Evolutionary conservation across 306 rosid species (phyloP).

Genomic region (Parietaria judaica): DNA sequence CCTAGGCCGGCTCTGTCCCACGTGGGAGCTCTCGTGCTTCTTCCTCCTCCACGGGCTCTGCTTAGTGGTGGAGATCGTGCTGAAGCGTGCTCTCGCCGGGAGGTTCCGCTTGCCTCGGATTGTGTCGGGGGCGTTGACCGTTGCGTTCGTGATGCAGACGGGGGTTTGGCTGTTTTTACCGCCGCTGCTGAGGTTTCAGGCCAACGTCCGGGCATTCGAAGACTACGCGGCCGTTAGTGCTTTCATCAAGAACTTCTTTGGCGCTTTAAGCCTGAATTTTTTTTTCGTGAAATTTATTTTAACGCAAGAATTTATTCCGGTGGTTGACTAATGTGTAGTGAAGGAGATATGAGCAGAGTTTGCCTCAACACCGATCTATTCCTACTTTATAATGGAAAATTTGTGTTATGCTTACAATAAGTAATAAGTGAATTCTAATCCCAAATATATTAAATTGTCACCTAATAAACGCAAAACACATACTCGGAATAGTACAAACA

Average conservation of each 20-base stretch:
- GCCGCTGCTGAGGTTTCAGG: slow-evolving; percentile 32
- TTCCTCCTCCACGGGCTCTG: slow-evolving; percentile 49
- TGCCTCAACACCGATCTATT: too few relatives aligned
- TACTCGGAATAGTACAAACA: too few relatives aligned
- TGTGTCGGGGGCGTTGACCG: slow-evolving; percentile 38
- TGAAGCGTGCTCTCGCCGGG: slow-evolving; percentile 26
- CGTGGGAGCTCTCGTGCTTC: slow-evolving; percentile 47
- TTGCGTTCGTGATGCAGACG: slow-evolving; percentile 40
- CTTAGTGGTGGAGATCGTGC: slow-evolving; percentile 35
- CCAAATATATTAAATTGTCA: too few relatives aligned
- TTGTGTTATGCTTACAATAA: too few relatives aligned
- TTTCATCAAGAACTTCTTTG: slow-evolving; percentile 14
- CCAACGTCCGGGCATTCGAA: slow-evolving; percentile 44
- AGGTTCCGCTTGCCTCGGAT: slow-evolving; percentile 34
- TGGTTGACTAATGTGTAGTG: too few relatives aligned
- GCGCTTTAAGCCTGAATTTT: neutral
- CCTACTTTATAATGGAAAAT: too few relatives aligned
- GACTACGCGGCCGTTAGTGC: slow-evolving; percentile 47
- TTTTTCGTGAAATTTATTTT: neutral
- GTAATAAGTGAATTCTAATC: too few relatives aligned
- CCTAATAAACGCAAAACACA: too few relatives aligned
- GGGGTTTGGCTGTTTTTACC: slow-evolving; percentile 58
- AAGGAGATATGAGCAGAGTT: too few relatives aligned
- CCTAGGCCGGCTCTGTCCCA: slow-evolving; percentile 36
- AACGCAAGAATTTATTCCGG: too few relatives aligned